Evolutionary conservation across 306 rosid genomes (phyloP).

Genomic region (Vachellia pachyceras): DNA sequence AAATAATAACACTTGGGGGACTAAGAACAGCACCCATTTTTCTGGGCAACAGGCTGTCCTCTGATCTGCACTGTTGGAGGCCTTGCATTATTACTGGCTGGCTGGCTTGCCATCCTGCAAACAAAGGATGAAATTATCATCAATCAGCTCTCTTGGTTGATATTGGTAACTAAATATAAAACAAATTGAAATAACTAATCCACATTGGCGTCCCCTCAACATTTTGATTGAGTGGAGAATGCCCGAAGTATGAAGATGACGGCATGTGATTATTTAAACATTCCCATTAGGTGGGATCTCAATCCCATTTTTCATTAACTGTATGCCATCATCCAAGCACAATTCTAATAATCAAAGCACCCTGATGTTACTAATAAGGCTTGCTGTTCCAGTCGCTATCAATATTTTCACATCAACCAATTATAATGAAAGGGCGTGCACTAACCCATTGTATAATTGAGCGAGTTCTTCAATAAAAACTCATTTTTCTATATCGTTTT

Average conservation of each 20-base stretch:
- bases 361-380: background rate
- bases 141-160: conserved; percentile 1
- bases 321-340: background rate
- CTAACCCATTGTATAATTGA: no score
- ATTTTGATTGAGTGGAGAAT: background rate
- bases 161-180: background rate
- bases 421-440: background rate
- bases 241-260: background rate
- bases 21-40: conserved; percentile 61
- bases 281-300: background rate
- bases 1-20: background rate
- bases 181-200: background rate
- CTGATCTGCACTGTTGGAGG: conserved; percentile 61
- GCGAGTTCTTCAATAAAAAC: background rate
- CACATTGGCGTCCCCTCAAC: no score
- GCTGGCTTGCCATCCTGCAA: conserved; percentile 64
- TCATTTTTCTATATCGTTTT: background rate
- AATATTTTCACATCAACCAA: background rate
- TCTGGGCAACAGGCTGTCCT: conserved; percentile 66
- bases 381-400: background rate
- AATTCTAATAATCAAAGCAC: background rate
- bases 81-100: conserved; percentile 46
- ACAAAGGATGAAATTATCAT: conserved; percentile 18
- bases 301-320: background rate
- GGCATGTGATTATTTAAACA: background rate